These are phyloP conservation scores for Porcisia hertigi DNA, from an alignment of 208 protist species.

Conservation along the genomic window DNA sequence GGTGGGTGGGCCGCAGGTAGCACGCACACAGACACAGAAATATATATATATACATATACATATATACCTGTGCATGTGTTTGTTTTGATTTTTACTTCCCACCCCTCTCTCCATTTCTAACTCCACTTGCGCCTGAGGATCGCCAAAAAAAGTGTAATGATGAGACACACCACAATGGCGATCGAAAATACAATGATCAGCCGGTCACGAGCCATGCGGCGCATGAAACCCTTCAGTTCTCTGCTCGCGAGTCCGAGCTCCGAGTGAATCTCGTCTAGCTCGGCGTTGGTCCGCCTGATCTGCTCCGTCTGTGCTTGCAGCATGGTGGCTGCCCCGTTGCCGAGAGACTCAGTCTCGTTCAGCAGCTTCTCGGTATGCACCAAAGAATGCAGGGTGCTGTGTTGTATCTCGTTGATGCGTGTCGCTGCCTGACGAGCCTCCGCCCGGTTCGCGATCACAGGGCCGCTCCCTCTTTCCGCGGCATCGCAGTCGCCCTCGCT, in stretches of 20 bases:
- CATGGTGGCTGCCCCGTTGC: slow-evolving; percentile 56
- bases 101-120: neutral
- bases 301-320: slow-evolving; percentile 76
- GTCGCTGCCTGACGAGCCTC: slow-evolving; percentile 40
- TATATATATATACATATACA: neutral
- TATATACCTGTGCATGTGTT: no score
- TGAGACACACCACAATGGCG: slow-evolving; percentile 78
- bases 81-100: neutral
- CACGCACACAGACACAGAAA: neutral
- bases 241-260: slow-evolving; percentile 39
- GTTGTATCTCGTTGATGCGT: slow-evolving; percentile 59
- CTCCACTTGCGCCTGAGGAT: slow-evolving; percentile 44
- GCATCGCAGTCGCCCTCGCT: slow-evolving; percentile 11
- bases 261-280: slow-evolving; percentile 55
- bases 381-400: slow-evolving; percentile 59
- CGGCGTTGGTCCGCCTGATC: slow-evolving; percentile 63
- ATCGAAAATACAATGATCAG: slow-evolving; percentile 86
- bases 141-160: slow-evolving; percentile 69
- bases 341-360: slow-evolving; percentile 71
- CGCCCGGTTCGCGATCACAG: slow-evolving; percentile 25
- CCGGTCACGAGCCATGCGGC: slow-evolving; percentile 80
- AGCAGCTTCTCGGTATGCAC: slow-evolving; percentile 62
- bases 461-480: slow-evolving; percentile 28
- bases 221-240: slow-evolving; percentile 70
- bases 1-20: neutral